Evolutionary conservation across 179 eudicot genomes (phyloP).

Genomic region (Drosera spatulata): DNA sequence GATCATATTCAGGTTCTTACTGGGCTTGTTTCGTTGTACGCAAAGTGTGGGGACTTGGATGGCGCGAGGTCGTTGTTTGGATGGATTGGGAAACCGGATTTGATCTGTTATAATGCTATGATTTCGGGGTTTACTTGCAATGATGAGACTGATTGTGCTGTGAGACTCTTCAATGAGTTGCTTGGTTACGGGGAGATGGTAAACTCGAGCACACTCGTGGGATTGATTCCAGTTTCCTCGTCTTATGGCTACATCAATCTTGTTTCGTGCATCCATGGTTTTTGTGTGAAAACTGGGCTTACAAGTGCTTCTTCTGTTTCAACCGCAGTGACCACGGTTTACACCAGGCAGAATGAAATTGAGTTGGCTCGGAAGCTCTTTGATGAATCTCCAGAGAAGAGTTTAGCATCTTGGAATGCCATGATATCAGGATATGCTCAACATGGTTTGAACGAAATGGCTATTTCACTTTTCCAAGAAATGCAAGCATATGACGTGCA

Average conservation of each 20-base stretch:
- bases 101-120: conserved; percentile 74
- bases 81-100: conserved; percentile 47
- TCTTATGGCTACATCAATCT: conserved; percentile 64
- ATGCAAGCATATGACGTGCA: conserved; percentile 50
- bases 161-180: conserved; percentile 40
- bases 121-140: conserved; percentile 67
- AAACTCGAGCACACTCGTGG: conserved; percentile 72
- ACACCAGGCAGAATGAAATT: conserved; percentile 52
- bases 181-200: conserved; percentile 35
- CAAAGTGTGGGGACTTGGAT: conserved; percentile 57
- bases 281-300: conserved; percentile 52
- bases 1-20: conserved; percentile 52
- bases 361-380: conserved; percentile 60
- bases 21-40: conserved; percentile 66
- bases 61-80: conserved; percentile 49
- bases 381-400: conserved; percentile 55
- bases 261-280: conserved; percentile 43
- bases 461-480: conserved; percentile 57
- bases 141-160: conserved; percentile 31
- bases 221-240: conserved; percentile 63
- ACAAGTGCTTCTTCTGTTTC: conserved; percentile 46
- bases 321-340: conserved; percentile 75
- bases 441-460: conserved; percentile 61
- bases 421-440: conserved; percentile 92
- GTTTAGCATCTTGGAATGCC: conserved; percentile 79